Base-by-base conservation (phyloP, 371 early-diverging fungal genomes). In the Mucor ambiguus region DNA sequence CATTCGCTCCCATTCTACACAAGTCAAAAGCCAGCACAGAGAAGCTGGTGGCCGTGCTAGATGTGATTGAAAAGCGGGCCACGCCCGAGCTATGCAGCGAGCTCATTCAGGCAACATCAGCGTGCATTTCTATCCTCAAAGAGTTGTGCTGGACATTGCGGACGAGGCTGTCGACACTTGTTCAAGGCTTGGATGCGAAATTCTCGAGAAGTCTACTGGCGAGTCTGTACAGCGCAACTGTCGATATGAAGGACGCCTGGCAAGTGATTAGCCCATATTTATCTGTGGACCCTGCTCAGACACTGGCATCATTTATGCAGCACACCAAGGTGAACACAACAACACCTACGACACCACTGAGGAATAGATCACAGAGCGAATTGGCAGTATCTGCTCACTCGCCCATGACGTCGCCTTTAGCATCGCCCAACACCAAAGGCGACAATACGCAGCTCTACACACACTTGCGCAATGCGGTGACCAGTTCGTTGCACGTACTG, bases 181-280 rank as follows among this genome's bases (percentile, higher is more conserved):
- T 71, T n/a, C 80, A 77, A 49, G 62, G 60, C 2, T 49, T 80
- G 10, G 87, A 87, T 49, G 66, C 76, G 0, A 80, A 82, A 30
- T 65, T 75, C 30, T 73, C 78, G 49, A 71, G 87, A 35, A 79
- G 84, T 46, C 54, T 87, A 16, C 61, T 87, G 4, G 60, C 78
- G 32, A 63, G 71, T 38, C 66, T 87, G 1, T 82, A 87, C 60
- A 80, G 82, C 32, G 83, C 85, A 0, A 71, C 83, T 0, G 70
- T 84, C 0, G 86, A 87, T 72, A 79, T 85, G 20, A 79, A 85
- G 43, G 72, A 80, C 8, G 81, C 83, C 16, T 86, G 83, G 77
- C 77, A 82, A 28, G 73, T 72, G 14, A 64, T 87, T 24, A 18
- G 57, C n/a, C 69, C 77, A 4, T 60, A 67, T 22, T 49, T 69